Base-by-base conservation (phyloP, 2,329 filamentous ascomycete genomes). In the Arthrobotrys sinensis region DNA sequence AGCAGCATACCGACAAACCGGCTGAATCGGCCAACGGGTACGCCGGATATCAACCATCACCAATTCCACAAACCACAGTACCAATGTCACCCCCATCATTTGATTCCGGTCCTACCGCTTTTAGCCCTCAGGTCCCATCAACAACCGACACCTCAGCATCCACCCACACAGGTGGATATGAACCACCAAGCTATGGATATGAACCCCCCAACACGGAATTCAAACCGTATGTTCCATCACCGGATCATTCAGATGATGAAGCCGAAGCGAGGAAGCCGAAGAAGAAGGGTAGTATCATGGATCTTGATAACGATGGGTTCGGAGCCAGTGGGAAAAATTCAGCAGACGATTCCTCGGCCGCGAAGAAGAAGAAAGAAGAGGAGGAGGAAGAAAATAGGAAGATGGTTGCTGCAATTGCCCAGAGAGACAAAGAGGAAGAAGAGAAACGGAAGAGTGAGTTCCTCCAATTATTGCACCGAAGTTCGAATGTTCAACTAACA, bases 301-400 rank as follows among this genome's bases (percentile, higher is more conserved):
- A 95, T 80, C 92, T 95, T 32, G 91, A 94, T 11, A 92, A 93
- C 24, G 90, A 91, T 80, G 89, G 92, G 10, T 66, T 45, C 24
- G 32, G 12, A 40, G 34, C 28, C 4, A 28, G 46, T 16, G 53
- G 21, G 3, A 28, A n/a, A 14, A 19, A 5, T n/a, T 55, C 40
- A n/a, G 16, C 24, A 6, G 52, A 34, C 16, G 46, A 46, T 32
- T 36, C 64, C 75, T 88, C 92, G 50, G 86, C 89, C 36, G 85
- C 86, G 5, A 86, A 86, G 38, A 88, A 87, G 50, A 85, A 86
- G 32, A 88, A 91, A 83, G 85, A 88, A 45, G 90, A 92, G 11
- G 91, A 90, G 82, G 93, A 96, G 82, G 88, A 89, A 24, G 92
- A 93, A 83, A 94, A 94, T 57, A 91, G 93, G 72, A 94, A 96